Conservation (phyloP, 1,284 basidiomycete species). For the Rhodofomes roseus region DNA sequence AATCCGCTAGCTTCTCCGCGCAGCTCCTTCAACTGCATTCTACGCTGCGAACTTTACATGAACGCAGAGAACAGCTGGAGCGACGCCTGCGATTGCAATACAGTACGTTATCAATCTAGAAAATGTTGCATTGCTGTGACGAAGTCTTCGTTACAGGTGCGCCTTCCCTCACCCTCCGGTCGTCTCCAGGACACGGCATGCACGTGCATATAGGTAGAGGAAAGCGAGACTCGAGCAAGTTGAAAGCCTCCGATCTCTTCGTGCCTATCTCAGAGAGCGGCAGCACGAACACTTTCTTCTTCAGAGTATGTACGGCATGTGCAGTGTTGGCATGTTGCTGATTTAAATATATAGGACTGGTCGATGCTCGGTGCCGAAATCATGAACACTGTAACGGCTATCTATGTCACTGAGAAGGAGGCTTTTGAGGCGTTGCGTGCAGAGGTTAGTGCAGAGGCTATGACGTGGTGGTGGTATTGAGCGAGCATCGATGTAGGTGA, state of each 20-base stretch:
- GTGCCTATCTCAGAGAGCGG: constrained; percentile 55
- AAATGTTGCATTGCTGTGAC: not conserved
- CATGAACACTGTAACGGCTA: constrained; percentile 50
- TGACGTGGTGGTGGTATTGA: not conserved
- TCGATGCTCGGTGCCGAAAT: constrained; percentile 67
- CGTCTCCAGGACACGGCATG: constrained; percentile 64
- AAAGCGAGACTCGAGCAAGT: constrained; percentile 52
- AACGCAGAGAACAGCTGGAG: constrained; percentile 51
- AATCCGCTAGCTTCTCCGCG: constrained; percentile 61
- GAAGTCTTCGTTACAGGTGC: constrained; percentile 42
- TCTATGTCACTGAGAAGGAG: constrained; percentile 60
- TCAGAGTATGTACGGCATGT: constrained; percentile 43
- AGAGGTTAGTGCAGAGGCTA: constrained; percentile 43
- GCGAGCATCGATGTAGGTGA: constrained; percentile 46
- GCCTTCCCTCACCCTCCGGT: constrained; percentile 68
- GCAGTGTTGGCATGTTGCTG: constrained; percentile 1
- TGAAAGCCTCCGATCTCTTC: constrained; percentile 49
- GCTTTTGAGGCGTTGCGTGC: constrained; percentile 67
- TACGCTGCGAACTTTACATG: constrained; percentile 42
- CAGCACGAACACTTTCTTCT: constrained; percentile 69
- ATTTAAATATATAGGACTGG: constrained; percentile 56
- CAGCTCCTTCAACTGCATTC: constrained; percentile 53
- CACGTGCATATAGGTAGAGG: constrained; percentile 66
- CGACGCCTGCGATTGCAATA: constrained; percentile 48
- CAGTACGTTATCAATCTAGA: constrained; percentile 34